Evolutionary conservation across 768 basidiomycete genomes (phyloP).

Genomic region (Panaeolus papilionaceus): DNA sequence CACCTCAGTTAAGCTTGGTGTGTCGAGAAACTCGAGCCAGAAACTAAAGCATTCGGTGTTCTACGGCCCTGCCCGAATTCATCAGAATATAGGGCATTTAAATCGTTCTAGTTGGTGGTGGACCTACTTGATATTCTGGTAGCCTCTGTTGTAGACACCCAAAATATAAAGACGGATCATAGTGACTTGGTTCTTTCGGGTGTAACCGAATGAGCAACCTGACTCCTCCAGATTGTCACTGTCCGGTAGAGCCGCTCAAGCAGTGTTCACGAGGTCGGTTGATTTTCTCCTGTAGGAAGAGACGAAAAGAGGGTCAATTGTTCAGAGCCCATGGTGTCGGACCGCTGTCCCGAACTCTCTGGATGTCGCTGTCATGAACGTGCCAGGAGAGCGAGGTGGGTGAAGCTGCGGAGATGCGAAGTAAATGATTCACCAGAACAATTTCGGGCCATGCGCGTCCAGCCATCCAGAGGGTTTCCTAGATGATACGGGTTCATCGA

Average conservation of each 20-base stretch:
- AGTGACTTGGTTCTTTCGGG: not conserved
- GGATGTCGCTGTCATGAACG: not conserved
- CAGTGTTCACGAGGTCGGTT: not conserved
- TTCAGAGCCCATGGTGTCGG: not conserved
- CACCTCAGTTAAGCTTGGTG: conserved; percentile 7
- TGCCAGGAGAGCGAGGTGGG: not conserved
- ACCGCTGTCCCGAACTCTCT: not conserved
- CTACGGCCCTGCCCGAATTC: not conserved
- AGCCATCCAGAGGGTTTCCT: not conserved
- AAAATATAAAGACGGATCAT: not conserved
- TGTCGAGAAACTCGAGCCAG: not conserved
- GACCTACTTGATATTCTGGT: not conserved
- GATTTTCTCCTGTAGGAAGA: not conserved
- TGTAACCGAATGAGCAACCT: not conserved
- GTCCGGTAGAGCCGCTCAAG: not conserved
- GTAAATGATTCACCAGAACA: not conserved
- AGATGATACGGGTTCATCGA: not conserved
- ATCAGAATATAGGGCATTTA: not conserved
- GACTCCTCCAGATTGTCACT: too few species aligned
- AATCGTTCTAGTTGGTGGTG: not conserved
- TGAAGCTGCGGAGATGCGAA: not conserved
- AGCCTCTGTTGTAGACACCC: not conserved
- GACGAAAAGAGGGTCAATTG: not conserved
- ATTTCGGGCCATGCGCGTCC: not conserved
- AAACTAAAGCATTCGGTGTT: not conserved